Percentiles rank a stretch among this genome's conserved stretches.
Evolutionary conservation across 768 basidiomycete genomes (phyloP).

Genomic region (Phaeotremella fagi): DNA sequence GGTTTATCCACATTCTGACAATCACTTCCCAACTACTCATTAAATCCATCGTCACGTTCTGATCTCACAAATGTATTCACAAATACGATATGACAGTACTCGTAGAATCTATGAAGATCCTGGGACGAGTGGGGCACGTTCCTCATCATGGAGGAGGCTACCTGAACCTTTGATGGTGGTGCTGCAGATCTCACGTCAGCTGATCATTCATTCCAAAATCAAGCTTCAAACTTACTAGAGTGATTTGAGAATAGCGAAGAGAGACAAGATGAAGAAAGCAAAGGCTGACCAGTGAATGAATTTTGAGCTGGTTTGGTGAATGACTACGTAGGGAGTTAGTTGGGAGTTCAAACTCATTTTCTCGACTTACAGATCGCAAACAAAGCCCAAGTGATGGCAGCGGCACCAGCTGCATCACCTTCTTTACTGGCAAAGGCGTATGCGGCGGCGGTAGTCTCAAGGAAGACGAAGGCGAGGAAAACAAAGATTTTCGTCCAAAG

Average conservation of each 20-base stretch:
- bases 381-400: constrained; percentile 88
- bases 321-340: constrained; percentile 18
- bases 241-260: constrained; percentile 79
- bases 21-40: no score
- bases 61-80: no score
- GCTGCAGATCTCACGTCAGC: constrained; percentile 50
- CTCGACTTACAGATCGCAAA: constrained; percentile 76
- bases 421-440: constrained; percentile 87
- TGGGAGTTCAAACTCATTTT: background rate
- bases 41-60: no score
- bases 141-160: constrained; percentile 73
- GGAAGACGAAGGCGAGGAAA: constrained; percentile 90
- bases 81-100: no score
- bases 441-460: constrained; percentile 83
- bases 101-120: constrained; percentile 16
- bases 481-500: constrained; percentile 93
- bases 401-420: constrained; percentile 86
- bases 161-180: constrained; percentile 50
- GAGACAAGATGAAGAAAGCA: constrained; percentile 74
- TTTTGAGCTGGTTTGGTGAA: constrained; percentile 55
- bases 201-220: background rate
- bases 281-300: constrained; percentile 92
- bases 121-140: constrained; percentile 72
- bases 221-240: constrained; percentile 47
- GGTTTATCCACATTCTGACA: no score